Evolutionary conservation across 441 rosid genomes (phyloP), one percentile per base, ranked within the genome.

Genomic region (Melastoma candidum): DNA sequence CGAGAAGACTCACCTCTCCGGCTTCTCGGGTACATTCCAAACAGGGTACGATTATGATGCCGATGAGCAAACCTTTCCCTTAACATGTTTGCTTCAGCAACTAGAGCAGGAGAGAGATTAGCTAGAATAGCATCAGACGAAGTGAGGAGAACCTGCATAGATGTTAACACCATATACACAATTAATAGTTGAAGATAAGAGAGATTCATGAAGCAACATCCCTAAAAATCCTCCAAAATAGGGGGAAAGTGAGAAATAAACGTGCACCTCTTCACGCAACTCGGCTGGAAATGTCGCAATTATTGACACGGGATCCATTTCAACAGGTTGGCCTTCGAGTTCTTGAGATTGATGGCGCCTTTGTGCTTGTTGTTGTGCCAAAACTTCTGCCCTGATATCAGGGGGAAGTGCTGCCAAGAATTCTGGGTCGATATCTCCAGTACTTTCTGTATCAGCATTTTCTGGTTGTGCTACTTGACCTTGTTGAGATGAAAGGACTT

Each of bases 251-350:
- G 36, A 29, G 36, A 29, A 29, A 7, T 29, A 29, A 29, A 29
- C 36, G 3, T 29, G 53, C 77, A 86, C 97, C 97, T 93, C 98
- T 76, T 93, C 98, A 51, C 98, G 84, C 71, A 93, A 69, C 32
- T 93, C 98, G 47, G 97, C 84, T 54, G 98, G 96, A 80, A 93
- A 93, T 14, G 98, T 88, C 32, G 97, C 97, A 71, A 93, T 93
- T 54, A 93, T 93, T 54, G 98, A 93, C 54, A 93, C 98, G 0
- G 98, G 80, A 73, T 93, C 99, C 99, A 93, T 93, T 78, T 93
- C 99, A 59, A 93, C 99, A 2, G 99, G 99, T 72, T 93, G 97
- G 47, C 99, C 99, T 81, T 93, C 99, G 60, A 88, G 97, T 73
- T 93, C 99, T 66, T 86, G 96, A 65, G 97, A 82, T 63, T 93